phyloP scores from a whole-genome alignment of 352 stramenopile species.

The Vaucheria bursata region DNA sequence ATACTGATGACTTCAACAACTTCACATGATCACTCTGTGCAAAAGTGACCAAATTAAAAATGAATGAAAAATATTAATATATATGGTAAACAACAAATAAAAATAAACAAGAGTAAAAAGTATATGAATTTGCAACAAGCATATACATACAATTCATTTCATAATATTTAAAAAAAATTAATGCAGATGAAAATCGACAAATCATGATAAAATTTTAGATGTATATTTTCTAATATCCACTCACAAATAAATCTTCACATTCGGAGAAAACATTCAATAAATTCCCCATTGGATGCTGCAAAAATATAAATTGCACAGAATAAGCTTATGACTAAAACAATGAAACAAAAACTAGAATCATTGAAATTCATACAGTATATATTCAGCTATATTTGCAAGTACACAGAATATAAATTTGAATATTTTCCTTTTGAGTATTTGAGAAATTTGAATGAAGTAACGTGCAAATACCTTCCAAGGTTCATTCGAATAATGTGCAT shows the following conservation, averaged over 20 bases:
- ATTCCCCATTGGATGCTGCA: slow-evolving; percentile 5
- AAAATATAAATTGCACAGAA: not conserved
- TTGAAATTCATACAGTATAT: not conserved
- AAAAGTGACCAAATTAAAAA: not conserved
- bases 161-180: not conserved
- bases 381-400: not conserved
- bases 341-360: not conserved
- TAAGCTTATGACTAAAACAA: not conserved
- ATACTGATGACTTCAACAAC: not conserved
- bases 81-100: not conserved
- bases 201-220: not conserved
- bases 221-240: not conserved
- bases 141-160: not conserved
- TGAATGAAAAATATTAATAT: not conserved
- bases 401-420: not conserved
- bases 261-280: not conserved
- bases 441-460: not conserved
- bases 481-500: not conserved
- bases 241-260: not conserved
- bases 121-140: not conserved
- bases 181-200: not conserved
- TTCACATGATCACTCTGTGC: not conserved
- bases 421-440: not conserved
- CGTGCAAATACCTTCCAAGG: slow-evolving; percentile 5
- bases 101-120: not conserved